Percentiles rank a stretch among this genome's conserved stretches.
Conservation (phyloP, 768 basidiomycete genomes). For the Lactifluus subvellereus region DNA sequence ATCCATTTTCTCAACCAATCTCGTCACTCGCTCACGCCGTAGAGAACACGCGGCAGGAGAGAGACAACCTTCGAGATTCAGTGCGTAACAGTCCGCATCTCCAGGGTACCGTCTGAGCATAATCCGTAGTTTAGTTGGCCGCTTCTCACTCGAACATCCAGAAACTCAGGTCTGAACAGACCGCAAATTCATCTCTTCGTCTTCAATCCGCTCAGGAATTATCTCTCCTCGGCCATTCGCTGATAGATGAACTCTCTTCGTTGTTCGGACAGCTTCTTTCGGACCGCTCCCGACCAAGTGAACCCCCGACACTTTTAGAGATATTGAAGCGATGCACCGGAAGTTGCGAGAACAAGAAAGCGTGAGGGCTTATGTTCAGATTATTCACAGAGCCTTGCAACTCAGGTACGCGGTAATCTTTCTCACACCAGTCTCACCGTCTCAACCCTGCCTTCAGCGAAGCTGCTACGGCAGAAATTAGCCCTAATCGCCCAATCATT, state of each 20-base stretch:
- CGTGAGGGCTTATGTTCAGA: slow-evolving; percentile 68
- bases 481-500: slow-evolving; percentile 38
- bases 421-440: background rate
- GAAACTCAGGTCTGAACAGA: slow-evolving; percentile 43
- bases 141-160: slow-evolving; percentile 47
- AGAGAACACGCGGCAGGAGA: slow-evolving; percentile 35
- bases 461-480: slow-evolving; percentile 49
- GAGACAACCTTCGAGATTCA: slow-evolving; percentile 27
- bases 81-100: slow-evolving; percentile 28
- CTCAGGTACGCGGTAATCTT: slow-evolving; percentile 50
- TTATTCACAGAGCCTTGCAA: slow-evolving; percentile 63
- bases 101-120: slow-evolving; percentile 30
- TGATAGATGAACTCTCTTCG: slow-evolving; percentile 71
- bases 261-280: slow-evolving; percentile 62
- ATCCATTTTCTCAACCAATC: slow-evolving; percentile 36
- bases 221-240: slow-evolving; percentile 66
- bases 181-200: slow-evolving; percentile 41
- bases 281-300: slow-evolving; percentile 42
- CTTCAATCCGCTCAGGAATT: slow-evolving; percentile 65
- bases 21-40: slow-evolving; percentile 43
- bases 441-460: slow-evolving; percentile 40
- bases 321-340: slow-evolving; percentile 73
- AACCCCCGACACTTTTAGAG: slow-evolving; percentile 64
- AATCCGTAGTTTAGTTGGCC: slow-evolving; percentile 51
- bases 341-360: slow-evolving; percentile 71